These are phyloP conservation scores for Margaritispora aquatica DNA, from an alignment of 495 filamentous ascomycete species.

Conservation along the genomic window DNA sequence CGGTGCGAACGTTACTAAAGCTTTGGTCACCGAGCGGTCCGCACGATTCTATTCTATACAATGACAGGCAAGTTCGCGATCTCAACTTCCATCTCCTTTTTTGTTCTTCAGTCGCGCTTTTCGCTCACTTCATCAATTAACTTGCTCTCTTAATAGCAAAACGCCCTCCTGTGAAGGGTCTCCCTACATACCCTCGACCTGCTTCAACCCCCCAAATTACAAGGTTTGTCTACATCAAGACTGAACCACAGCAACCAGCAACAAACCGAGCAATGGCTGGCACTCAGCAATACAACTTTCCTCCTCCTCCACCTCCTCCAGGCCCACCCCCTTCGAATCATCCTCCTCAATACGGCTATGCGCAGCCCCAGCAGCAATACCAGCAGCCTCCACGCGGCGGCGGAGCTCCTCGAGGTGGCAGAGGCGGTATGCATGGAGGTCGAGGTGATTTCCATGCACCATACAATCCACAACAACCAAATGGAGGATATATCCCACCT, in stretches of 20 bases:
- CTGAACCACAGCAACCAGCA: neutral
- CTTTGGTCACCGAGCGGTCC: neutral
- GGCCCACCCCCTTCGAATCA: conserved; percentile 22
- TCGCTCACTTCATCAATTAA: neutral
- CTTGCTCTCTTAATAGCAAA: neutral
- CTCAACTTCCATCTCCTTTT: neutral
- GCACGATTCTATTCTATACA: neutral
- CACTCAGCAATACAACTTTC: conserved; percentile 36
- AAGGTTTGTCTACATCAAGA: neutral
- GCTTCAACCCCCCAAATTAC: neutral
- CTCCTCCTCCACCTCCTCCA: conserved; percentile 47
- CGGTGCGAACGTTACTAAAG: neutral
- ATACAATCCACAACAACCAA: conserved; percentile 19
- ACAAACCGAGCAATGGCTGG: conserved; percentile 15
- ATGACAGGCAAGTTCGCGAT: neutral
- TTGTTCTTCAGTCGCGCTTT: neutral
- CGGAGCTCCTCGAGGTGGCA: conserved; percentile 29
- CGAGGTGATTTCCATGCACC: conserved; percentile 20
- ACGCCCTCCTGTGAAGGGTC: neutral
- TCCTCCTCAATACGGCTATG: conserved; percentile 26
- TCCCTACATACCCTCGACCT: neutral
- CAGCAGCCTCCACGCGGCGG: conserved; percentile 28
- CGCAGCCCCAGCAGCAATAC: conserved; percentile 4
- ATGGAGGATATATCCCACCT: conserved; percentile 18
- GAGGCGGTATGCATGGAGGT: conserved; percentile 29